A percentile compares a stretch with the other conserved stretches of the same genome.
These are phyloP conservation scores for Melanomma pulvis-pyrius DNA, from an alignment of 495 filamentous ascomycete species.

Conservation along the genomic window DNA sequence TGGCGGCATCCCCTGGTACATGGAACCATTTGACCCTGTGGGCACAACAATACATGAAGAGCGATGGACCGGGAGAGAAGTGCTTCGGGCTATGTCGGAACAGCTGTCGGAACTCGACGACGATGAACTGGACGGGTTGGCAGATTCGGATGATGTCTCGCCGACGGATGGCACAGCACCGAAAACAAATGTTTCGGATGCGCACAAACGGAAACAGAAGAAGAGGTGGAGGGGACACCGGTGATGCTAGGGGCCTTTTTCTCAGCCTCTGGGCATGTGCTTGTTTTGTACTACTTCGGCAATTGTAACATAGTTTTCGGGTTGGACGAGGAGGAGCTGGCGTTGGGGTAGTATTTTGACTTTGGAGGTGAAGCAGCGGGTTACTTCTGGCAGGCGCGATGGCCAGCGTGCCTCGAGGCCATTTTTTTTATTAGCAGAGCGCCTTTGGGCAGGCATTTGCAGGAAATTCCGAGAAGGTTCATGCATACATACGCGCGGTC, in stretches of 20 bases:
- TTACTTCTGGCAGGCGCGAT: background rate
- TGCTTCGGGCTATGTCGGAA: constrained; percentile 77
- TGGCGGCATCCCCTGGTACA: constrained; percentile 87
- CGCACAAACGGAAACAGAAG: constrained; percentile 28
- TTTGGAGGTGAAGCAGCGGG: too few relatives aligned
- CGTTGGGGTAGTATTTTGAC: constrained; percentile 1
- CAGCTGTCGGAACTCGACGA: constrained; percentile 88
- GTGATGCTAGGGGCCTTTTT: constrained; percentile 11
- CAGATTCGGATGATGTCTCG: constrained; percentile 42
- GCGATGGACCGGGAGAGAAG: constrained; percentile 74
- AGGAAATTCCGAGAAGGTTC: background rate
- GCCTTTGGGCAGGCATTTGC: background rate
- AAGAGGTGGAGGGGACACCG: constrained; percentile 30
- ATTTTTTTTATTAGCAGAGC: background rate
- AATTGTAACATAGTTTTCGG: constrained; percentile 23
- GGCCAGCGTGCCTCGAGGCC: background rate
- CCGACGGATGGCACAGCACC: constrained; percentile 22
- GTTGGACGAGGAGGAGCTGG: background rate
- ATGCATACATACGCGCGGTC: background rate
- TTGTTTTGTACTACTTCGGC: constrained; percentile 14
- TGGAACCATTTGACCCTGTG: constrained; percentile 74
- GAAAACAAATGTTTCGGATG: constrained; percentile 25
- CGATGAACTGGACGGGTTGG: constrained; percentile 72
- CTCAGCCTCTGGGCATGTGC: constrained; percentile 12
- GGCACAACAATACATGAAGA: constrained; percentile 79